phyloP scores from a whole-genome alignment of 1,284 basidiomycete species.

The Malassezia slooffiae region DNA sequence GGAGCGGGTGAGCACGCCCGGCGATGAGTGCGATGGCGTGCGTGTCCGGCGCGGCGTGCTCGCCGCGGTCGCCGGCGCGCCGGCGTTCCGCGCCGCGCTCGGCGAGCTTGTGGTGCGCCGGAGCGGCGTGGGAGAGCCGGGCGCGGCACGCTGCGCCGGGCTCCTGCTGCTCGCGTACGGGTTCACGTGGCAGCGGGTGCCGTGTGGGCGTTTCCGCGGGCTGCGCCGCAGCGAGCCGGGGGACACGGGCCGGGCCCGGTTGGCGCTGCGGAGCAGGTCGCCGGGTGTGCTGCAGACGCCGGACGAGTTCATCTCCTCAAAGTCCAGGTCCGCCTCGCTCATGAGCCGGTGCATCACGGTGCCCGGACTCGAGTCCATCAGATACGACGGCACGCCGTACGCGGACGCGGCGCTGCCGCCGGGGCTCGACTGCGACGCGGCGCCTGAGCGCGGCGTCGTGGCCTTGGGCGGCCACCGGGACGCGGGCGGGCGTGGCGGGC shows the following conservation, averaged over 20 bases:
- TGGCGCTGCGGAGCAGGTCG: constrained; percentile 14
- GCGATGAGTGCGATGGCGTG: background rate
- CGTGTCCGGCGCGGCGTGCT: background rate
- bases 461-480: background rate
- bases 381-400: constrained; percentile 29
- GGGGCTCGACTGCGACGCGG: background rate
- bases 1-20: background rate
- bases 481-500: background rate
- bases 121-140: constrained; percentile 14
- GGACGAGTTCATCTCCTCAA: constrained; percentile 23
- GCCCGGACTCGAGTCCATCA: constrained; percentile 38
- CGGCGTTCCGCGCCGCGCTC: background rate
- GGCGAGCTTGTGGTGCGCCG: constrained; percentile 1
- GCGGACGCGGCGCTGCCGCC: constrained; percentile 4
- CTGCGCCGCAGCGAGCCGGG: constrained; percentile 27
- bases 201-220: constrained; percentile 40
- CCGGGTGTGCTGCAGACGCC: constrained; percentile 20
- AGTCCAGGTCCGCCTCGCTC: constrained; percentile 34
- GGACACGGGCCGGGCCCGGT: constrained; percentile 9
- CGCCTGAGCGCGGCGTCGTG: background rate
- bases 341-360: constrained; percentile 38
- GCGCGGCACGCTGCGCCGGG: constrained; percentile 5
- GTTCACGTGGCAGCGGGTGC: constrained; percentile 28
- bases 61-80: background rate
- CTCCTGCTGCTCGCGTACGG: constrained; percentile 28